Percentiles rank a stretch among this genome's conserved stretches.
Conservation (phyloP, 2,329 filamentous ascomycete genomes). For the Cryphonectria carpinicola region DNA sequence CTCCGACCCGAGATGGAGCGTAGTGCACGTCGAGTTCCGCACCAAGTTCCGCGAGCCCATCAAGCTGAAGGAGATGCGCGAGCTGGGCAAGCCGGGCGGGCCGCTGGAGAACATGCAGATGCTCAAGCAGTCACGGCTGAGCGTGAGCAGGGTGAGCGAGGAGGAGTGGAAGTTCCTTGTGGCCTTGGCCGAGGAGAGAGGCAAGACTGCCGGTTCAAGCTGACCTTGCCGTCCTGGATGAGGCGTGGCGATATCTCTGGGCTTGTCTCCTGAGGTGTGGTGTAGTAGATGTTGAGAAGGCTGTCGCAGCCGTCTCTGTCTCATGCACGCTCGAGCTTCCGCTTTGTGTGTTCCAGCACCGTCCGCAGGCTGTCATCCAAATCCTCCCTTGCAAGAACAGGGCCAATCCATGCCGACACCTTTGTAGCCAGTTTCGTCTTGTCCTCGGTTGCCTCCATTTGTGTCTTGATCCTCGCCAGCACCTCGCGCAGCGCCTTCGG, state of each 20-base stretch:
- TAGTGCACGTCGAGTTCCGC: constrained; percentile 86
- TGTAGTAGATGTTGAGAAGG: not conserved
- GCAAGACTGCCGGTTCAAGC: constrained; percentile 26
- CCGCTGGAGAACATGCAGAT: constrained; percentile 78
- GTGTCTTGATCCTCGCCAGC: constrained; percentile 63
- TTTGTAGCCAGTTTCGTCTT: constrained; percentile 51
- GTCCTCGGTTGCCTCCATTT: constrained; percentile 50
- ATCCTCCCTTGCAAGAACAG: constrained; percentile 51
- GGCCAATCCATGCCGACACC: constrained; percentile 58
- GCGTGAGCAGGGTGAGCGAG: constrained; percentile 71
- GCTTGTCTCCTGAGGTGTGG: not conserved
- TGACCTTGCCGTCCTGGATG: too few species aligned
- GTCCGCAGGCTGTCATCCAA: constrained; percentile 60
- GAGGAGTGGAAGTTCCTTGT: constrained; percentile 70
- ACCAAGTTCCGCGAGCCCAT: constrained; percentile 78
- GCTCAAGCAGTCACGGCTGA: constrained; percentile 79
- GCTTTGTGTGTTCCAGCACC: constrained; percentile 58
- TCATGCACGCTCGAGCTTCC: constrained; percentile 37
- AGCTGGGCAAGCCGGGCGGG: constrained; percentile 58
- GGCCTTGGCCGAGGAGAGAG: constrained; percentile 52
- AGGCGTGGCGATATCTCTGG: not conserved
- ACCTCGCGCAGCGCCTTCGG: constrained; percentile 70
- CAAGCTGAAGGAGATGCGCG: constrained; percentile 71
- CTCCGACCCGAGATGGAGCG: constrained; percentile 78
- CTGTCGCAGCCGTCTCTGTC: constrained; percentile 8